These are phyloP conservation scores for Epichloe hybrida DNA, from an alignment of 2,329 filamentous ascomycete genomes.

Conservation along the genomic window DNA sequence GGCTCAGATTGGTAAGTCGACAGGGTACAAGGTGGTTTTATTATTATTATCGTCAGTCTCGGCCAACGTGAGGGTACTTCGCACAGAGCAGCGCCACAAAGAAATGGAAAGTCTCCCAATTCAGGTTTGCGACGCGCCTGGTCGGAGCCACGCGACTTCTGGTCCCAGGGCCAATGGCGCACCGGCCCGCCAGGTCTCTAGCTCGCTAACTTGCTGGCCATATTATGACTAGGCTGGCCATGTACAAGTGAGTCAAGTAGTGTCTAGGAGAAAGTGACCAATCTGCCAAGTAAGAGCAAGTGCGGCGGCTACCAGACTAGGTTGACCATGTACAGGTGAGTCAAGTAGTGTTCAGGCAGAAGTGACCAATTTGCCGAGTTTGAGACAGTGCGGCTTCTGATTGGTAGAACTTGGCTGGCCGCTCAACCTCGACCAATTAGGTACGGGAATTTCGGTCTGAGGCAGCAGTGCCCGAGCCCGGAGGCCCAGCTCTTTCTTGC, in stretches of 20 bases:
- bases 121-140: constrained; percentile 13
- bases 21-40: neutral
- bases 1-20: neutral
- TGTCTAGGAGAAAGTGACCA: too few species aligned
- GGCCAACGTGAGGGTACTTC: neutral
- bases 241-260: too few species aligned
- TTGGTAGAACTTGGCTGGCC: constrained; percentile 18
- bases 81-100: neutral
- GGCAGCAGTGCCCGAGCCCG: constrained; percentile 17
- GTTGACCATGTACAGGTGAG: constrained; percentile 9
- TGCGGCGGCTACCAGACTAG: too few species aligned
- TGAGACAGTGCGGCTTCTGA: constrained; percentile 7
- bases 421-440: constrained; percentile 15
- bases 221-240: too few species aligned
- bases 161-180: neutral
- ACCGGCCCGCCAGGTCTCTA: neutral
- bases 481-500: neutral
- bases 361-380: constrained; percentile 15
- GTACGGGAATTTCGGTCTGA: constrained; percentile 19
- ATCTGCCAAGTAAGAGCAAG: too few species aligned
- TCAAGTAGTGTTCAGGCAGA: constrained; percentile 20
- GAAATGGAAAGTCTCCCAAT: neutral
- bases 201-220: too few species aligned
- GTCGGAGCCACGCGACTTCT: neutral
- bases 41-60: neutral